Evolutionary conservation across 2,329 filamentous ascomycete genomes (phyloP).

Genomic region (Acrodontium crateriforme): DNA sequence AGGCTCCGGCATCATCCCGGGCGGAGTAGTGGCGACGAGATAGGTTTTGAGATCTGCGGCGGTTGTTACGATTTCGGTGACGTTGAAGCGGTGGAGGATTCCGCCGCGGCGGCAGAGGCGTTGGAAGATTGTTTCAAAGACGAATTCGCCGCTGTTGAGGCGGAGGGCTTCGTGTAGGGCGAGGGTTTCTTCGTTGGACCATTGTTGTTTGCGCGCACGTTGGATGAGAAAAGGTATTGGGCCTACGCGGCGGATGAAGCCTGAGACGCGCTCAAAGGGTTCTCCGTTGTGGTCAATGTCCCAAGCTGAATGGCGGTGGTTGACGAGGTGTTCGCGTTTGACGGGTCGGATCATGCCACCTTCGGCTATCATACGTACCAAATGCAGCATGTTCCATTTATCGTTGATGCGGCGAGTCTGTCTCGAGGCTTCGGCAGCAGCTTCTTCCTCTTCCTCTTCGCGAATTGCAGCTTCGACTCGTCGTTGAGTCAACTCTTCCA

Average conservation of each 20-base stretch:
- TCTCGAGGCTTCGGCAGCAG: too few species aligned
- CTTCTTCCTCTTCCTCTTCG: too few species aligned
- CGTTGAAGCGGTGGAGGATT: conserved; percentile 14
- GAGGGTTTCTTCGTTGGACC: conserved; percentile 19
- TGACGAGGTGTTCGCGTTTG: conserved; percentile 12
- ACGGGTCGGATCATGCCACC: conserved; percentile 3
- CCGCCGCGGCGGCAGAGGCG: conserved; percentile 10
- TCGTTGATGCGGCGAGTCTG: too few species aligned
- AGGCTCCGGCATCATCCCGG: too few species aligned
- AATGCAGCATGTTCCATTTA: conserved; percentile 14
- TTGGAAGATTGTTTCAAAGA: conserved; percentile 15
- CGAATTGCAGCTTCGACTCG: too few species aligned
- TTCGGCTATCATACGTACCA: conserved; percentile 9
- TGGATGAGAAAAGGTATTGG: conserved; percentile 12
- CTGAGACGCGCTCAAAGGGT: conserved; percentile 24
- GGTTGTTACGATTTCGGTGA: conserved; percentile 20
- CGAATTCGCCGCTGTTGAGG: conserved; percentile 10
- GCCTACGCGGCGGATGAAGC: conserved; percentile 22
- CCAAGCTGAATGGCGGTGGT: conserved; percentile 4
- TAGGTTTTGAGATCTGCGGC: conserved; percentile 12
- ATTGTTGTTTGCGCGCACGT: conserved; percentile 10
- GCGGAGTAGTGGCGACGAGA: too few species aligned
- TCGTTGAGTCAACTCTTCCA: too few species aligned
- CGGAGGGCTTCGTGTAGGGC: conserved; percentile 18
- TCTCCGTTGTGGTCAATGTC: conserved; percentile 27